Evolutionary conservation across 805 yeast genomes (phyloP), one percentile per base, ranked within the genome.

Genomic region (Wickerhamomyces strasburgensis): DNA sequence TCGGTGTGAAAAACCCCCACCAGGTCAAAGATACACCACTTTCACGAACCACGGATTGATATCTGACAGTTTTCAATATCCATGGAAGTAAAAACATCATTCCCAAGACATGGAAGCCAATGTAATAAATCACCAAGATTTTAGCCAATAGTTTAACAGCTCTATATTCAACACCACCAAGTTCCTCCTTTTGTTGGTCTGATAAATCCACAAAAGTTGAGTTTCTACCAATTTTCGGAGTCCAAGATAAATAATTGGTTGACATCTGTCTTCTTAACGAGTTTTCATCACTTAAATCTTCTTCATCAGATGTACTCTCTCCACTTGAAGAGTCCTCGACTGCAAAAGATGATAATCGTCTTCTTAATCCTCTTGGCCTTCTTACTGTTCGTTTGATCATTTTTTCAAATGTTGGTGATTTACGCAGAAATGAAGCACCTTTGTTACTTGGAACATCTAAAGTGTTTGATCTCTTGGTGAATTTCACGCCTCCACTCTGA

Each of bases 121-220:
- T 44, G 51, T 85, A 88, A 54, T 85, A 93, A 5, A 58, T 40
- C 1, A 76, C 55, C 11, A 90, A 60, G 31, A 90, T 73, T 45
- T 73, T 72, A 40, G 83, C 76, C 39, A 93, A 63, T 8, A 88
- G 63, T 53, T 87, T 87, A 40, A 85, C 71, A 0, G 99, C 87
- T 30, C 97, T 72, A 57, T 93, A 93, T 55, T 93, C 99, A 13
- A 93, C 96, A 34, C 98, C 99, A 27, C 98, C 99, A 27, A 93
- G 64, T 57, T 93, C 99, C 41, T 84, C 94, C 52, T 86, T 88
- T 58, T 93, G 98, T 17, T 73, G 80, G 26, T 79, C 85, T 3
- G 86, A 77, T 29, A 93, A 60, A 13, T 83, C 83, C 2, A 87
- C 83, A 66, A 93, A 93, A 0, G 89, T 81, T 0, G 98, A 90